Conservation (phyloP, 2,329 filamentous ascomycete genomes). For the Torrubiella hemipterigena region DNA sequence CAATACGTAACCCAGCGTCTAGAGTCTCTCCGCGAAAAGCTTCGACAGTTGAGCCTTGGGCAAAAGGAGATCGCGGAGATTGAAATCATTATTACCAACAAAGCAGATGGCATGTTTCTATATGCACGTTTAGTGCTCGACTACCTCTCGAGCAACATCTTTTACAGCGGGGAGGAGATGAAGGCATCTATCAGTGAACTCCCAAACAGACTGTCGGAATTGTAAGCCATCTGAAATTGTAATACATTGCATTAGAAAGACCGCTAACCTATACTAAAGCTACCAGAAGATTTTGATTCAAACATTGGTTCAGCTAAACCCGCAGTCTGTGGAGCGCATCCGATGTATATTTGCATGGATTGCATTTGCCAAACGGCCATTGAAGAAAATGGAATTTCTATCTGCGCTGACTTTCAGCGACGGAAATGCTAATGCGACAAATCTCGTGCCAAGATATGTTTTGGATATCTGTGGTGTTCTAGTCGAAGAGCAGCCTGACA, state of each 20-base stretch:
- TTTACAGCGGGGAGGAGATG: constrained; percentile 10
- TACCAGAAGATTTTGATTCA: constrained; percentile 16
- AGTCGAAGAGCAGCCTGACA: too few relatives aligned
- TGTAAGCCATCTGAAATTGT: constrained; percentile 11
- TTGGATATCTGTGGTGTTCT: too few relatives aligned
- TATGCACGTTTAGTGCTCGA: constrained; percentile 22
- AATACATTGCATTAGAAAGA: neutral
- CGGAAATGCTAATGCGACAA: too few relatives aligned
- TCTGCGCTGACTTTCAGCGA: constrained; percentile 21
- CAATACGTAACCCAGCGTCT: too few relatives aligned
- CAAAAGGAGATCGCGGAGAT: constrained; percentile 8
- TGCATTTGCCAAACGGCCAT: constrained; percentile 20
- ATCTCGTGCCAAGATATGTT: too few relatives aligned
- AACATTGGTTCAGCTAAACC: constrained; percentile 13
- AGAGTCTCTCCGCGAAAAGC: too few relatives aligned
- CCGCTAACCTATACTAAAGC: too few relatives aligned
- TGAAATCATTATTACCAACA: constrained; percentile 13
- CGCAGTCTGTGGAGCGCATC: constrained; percentile 15
- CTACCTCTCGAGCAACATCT: constrained; percentile 18
- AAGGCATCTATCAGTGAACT: constrained; percentile 11
- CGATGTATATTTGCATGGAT: constrained; percentile 21
- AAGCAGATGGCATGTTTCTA: constrained; percentile 24
- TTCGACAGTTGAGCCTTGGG: too few relatives aligned
- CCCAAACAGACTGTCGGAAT: constrained; percentile 8
- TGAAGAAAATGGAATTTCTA: constrained; percentile 18